A percentile compares a stretch with the other conserved stretches of the same genome.
Conservation (phyloP, 805 yeast species). For the Lipomyces lipofer region DNA sequence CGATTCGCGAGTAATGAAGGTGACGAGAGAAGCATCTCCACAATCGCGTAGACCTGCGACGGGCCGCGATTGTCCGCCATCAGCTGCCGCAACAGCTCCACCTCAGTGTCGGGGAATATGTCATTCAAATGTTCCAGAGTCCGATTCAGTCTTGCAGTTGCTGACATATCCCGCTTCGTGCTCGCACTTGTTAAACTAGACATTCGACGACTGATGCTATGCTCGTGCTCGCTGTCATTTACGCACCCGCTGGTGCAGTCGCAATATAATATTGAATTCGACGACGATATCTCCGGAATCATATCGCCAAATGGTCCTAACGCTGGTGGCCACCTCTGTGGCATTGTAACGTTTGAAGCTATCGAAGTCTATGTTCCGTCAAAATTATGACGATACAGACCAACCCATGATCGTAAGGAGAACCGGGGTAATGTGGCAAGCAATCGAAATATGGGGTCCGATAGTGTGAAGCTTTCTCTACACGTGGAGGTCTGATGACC, state of each 20-base stretch:
- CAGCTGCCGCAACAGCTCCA: constrained; percentile 21
- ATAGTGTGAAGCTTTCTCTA: too few relatives aligned
- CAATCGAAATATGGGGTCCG: too few relatives aligned
- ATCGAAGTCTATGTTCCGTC: too few relatives aligned
- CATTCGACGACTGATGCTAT: background rate
- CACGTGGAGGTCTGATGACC: too few relatives aligned
- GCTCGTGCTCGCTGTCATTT: background rate
- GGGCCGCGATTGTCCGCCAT: constrained; percentile 23
- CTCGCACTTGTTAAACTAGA: background rate
- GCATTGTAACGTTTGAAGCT: too few relatives aligned
- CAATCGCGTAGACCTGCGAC: constrained; percentile 26
- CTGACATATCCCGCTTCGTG: background rate
- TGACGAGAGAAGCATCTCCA: constrained; percentile 21
- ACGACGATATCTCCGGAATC: too few relatives aligned
- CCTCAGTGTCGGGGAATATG: constrained; percentile 29
- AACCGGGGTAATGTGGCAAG: too few relatives aligned
- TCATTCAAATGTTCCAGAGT: constrained; percentile 16
- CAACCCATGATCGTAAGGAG: too few relatives aligned
- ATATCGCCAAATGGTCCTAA: too few relatives aligned
- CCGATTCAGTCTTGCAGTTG: constrained; percentile 14
- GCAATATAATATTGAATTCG: too few relatives aligned
- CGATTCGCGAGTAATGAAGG: constrained; percentile 16
- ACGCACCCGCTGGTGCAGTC: too few relatives aligned
- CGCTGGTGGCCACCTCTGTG: background rate
- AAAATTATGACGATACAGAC: too few relatives aligned